Evolutionary conservation across 2,329 filamentous ascomycete species (phyloP).

Genomic region (Penicillium digitatum): DNA sequence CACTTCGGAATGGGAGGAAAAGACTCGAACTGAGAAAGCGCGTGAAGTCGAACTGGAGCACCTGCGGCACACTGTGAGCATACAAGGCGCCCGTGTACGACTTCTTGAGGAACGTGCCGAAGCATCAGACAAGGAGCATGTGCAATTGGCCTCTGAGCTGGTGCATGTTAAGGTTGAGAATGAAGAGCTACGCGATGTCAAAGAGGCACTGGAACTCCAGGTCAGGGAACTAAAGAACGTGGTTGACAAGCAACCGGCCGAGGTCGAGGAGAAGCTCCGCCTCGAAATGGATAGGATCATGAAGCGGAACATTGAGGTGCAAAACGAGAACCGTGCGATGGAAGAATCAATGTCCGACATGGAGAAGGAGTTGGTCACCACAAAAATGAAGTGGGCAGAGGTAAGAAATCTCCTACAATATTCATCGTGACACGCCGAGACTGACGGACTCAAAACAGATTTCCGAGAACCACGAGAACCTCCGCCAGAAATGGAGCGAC

Average conservation of each 20-base stretch:
- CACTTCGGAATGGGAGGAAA: slow-evolving; percentile 86
- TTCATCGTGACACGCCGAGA: background rate
- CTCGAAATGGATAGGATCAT: slow-evolving; percentile 87
- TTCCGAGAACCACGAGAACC: slow-evolving; percentile 63
- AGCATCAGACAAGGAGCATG: slow-evolving; percentile 83
- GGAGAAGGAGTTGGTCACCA: slow-evolving; percentile 85
- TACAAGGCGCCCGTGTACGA: slow-evolving; percentile 71
- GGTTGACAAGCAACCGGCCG: slow-evolving; percentile 82
- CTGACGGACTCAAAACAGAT: slow-evolving; percentile 49
- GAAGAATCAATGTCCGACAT: slow-evolving; percentile 89
- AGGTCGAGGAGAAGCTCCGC: slow-evolving; percentile 77
- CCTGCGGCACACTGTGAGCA: slow-evolving; percentile 63
- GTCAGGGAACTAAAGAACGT: slow-evolving; percentile 80
- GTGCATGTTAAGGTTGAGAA: slow-evolving; percentile 93
- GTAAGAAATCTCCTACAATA: slow-evolving; percentile 52
- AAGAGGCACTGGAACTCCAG: slow-evolving; percentile 80
- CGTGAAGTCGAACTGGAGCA: slow-evolving; percentile 75
- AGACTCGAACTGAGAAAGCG: slow-evolving; percentile 74
- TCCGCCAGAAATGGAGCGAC: slow-evolving; percentile 74
- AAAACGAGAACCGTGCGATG: slow-evolving; percentile 82
- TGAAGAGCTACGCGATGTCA: slow-evolving; percentile 80
- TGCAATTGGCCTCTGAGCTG: slow-evolving; percentile 83
- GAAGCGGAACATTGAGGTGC: slow-evolving; percentile 86
- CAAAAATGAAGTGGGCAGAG: slow-evolving; percentile 94
- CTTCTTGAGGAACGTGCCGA: slow-evolving; percentile 83